These are phyloP conservation scores for Cylindrodendrum hubeiense DNA, from an alignment of 2,329 filamentous ascomycete genomes.

Conservation along the genomic window DNA sequence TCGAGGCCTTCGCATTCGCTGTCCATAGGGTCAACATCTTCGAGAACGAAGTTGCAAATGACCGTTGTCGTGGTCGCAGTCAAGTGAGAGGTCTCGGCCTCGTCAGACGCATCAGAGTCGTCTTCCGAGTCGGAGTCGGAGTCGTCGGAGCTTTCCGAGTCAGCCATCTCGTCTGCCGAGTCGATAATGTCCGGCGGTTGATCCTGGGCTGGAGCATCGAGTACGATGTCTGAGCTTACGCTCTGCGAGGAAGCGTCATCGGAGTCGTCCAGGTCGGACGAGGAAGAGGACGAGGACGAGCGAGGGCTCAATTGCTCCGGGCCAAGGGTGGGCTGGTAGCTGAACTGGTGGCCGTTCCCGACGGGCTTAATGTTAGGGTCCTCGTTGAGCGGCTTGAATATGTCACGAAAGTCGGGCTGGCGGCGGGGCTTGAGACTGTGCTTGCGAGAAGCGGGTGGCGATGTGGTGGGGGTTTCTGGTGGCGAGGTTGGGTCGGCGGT, in stretches of 20 bases:
- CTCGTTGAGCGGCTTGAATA: slow-evolving; percentile 46
- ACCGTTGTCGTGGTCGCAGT: slow-evolving; percentile 33
- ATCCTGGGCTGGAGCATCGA: slow-evolving; percentile 35
- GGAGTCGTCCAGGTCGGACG: slow-evolving; percentile 41
- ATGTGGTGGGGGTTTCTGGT: slow-evolving; percentile 60
- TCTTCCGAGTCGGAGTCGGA: slow-evolving; percentile 36
- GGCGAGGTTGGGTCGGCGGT: slow-evolving; percentile 59
- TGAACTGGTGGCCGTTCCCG: slow-evolving; percentile 57
- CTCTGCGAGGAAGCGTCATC: slow-evolving; percentile 46
- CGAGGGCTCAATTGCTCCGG: slow-evolving; percentile 53
- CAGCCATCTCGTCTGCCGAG: slow-evolving; percentile 31
- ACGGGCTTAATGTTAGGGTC: slow-evolving; percentile 58
- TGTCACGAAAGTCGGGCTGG: slow-evolving; percentile 49
- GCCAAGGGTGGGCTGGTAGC: slow-evolving; percentile 51
- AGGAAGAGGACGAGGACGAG: slow-evolving; percentile 51
- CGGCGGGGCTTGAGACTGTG: slow-evolving; percentile 47
- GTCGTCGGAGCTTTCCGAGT: slow-evolving; percentile 24
- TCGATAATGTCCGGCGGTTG: slow-evolving; percentile 26
- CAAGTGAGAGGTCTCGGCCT: slow-evolving; percentile 39
- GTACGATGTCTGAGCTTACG: slow-evolving; percentile 44
- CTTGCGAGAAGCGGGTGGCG: slow-evolving; percentile 51
- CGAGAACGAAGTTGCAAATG: slow-evolving; percentile 54
- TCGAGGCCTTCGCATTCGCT: slow-evolving; percentile 57
- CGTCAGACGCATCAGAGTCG: slow-evolving; percentile 39
- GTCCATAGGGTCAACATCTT: slow-evolving; percentile 62